Percentiles rank a stretch among this genome's conserved stretches.
Evolutionary conservation across 73 alveolate species (phyloP).

Genomic region (Halteria grandinella): DNA sequence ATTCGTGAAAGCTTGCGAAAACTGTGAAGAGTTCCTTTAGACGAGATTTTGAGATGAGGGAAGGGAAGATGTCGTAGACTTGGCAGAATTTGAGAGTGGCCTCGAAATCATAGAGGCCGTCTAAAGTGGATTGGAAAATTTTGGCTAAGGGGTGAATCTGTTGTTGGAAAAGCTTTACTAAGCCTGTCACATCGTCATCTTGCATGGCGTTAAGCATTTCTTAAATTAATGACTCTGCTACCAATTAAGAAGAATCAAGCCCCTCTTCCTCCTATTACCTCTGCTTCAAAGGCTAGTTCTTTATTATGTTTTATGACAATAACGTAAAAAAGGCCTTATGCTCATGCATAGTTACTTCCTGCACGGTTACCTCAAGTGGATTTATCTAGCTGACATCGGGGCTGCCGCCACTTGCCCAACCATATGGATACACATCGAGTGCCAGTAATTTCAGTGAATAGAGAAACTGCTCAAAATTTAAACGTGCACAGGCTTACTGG

Average conservation of each 20-base stretch:
- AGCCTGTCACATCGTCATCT: constrained; percentile 24
- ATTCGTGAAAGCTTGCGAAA: constrained; percentile 22
- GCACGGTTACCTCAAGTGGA: neutral
- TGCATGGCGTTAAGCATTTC: constrained; percentile 48
- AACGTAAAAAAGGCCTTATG: constrained; percentile 7
- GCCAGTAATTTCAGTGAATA: constrained; percentile 33
- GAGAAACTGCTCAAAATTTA: constrained; percentile 28
- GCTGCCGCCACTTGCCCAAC: no score
- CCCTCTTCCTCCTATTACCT: constrained; percentile 10
- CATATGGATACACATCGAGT: constrained; percentile 23
- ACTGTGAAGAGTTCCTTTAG: constrained; percentile 36
- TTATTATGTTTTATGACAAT: constrained; percentile 12
- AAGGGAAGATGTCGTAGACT: constrained; percentile 32
- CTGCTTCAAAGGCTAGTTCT: constrained; percentile 6
- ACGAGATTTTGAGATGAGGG: neutral
- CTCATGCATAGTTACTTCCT: constrained; percentile 6
- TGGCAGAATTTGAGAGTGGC: constrained; percentile 30
- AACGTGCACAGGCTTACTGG: neutral
- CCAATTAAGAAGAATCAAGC: neutral
- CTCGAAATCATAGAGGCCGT: constrained; percentile 34
- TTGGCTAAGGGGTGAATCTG: constrained; percentile 20
- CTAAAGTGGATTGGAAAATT: constrained; percentile 29
- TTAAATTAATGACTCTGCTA: constrained; percentile 22
- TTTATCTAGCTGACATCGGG: constrained; percentile 17
- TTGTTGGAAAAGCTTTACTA: constrained; percentile 6